phyloP scores from a whole-genome alignment of 805 yeast species.

The Lachancea dasiensis region DNA sequence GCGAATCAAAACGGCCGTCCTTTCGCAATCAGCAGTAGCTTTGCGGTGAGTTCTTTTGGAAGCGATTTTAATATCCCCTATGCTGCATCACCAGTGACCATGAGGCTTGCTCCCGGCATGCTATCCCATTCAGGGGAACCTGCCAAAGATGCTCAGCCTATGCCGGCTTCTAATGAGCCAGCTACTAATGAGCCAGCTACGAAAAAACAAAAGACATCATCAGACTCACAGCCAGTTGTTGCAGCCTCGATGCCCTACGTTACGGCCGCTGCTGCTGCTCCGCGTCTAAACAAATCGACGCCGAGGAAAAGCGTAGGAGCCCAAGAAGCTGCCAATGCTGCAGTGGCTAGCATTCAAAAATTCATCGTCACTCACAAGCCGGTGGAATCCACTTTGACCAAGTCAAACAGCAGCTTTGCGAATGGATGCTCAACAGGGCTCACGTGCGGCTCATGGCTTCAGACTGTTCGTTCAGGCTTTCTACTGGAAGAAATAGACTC shows the following conservation, averaged over 20 bases:
- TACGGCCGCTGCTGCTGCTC: conserved; percentile 81
- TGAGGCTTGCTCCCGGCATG: conserved; percentile 36
- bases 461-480: conserved; percentile 71
- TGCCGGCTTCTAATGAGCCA: conserved; percentile 2
- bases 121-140: neutral
- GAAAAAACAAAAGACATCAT: neutral
- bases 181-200: conserved; percentile 1
- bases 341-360: conserved; percentile 62
- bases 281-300: conserved; percentile 59
- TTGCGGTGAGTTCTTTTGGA: conserved; percentile 9
- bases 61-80: conserved; percentile 50
- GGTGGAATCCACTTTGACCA: conserved; percentile 15
- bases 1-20: conserved; percentile 5
- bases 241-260: conserved; percentile 33
- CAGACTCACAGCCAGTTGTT: neutral
- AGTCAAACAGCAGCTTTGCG: no score
- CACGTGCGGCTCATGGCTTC: conserved; percentile 45
- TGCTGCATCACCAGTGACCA: conserved; percentile 72
- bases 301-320: conserved; percentile 16
- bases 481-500: conserved; percentile 69
- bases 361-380: conserved; percentile 27
- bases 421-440: neutral
- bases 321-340: conserved; percentile 61
- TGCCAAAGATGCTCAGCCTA: neutral
- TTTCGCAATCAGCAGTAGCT: conserved; percentile 6